phyloP scores from a whole-genome alignment of 345 rosid genomes.

The Populus nigra region DNA sequence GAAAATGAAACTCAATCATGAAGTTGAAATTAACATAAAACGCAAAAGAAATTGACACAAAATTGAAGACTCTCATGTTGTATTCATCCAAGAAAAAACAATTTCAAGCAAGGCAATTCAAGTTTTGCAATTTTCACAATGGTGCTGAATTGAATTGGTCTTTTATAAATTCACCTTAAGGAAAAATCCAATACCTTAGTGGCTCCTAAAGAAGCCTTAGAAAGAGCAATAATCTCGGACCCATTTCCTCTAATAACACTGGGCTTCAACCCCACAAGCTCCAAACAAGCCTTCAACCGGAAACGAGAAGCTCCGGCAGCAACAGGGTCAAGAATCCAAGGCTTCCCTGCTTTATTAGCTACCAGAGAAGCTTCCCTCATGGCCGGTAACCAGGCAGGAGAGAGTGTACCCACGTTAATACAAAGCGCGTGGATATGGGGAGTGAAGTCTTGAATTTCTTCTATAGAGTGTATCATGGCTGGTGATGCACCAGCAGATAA shows the following conservation, averaged over 20 bases:
- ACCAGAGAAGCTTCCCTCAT: slow-evolving; percentile 68
- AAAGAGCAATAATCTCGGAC: slow-evolving; percentile 75
- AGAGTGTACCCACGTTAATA: slow-evolving; percentile 76
- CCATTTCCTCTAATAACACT: slow-evolving; percentile 80
- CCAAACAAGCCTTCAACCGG: slow-evolving; percentile 72
- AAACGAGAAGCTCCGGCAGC: slow-evolving; percentile 76
- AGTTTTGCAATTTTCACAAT: neutral
- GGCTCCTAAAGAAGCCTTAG: slow-evolving; percentile 49
- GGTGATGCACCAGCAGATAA: slow-evolving; percentile 90
- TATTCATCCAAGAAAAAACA: neutral
- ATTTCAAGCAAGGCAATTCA: neutral
- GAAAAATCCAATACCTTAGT: slow-evolving; percentile 47
- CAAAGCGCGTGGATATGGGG: slow-evolving; percentile 61
- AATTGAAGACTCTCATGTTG: neutral
- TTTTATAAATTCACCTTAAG: neutral
- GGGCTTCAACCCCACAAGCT: slow-evolving; percentile 61
- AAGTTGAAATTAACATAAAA: neutral
- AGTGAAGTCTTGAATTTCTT: slow-evolving; percentile 76
- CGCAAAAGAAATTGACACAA: neutral
- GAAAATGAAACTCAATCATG: slow-evolving; percentile 6
- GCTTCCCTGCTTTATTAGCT: slow-evolving; percentile 46
- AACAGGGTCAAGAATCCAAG: slow-evolving; percentile 92
- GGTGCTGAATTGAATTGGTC: neutral
- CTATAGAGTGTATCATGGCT: slow-evolving; percentile 74
- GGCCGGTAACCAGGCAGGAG: slow-evolving; percentile 67